phyloP scores from a whole-genome alignment of 345 rosid species.

The Salix dunnii region DNA sequence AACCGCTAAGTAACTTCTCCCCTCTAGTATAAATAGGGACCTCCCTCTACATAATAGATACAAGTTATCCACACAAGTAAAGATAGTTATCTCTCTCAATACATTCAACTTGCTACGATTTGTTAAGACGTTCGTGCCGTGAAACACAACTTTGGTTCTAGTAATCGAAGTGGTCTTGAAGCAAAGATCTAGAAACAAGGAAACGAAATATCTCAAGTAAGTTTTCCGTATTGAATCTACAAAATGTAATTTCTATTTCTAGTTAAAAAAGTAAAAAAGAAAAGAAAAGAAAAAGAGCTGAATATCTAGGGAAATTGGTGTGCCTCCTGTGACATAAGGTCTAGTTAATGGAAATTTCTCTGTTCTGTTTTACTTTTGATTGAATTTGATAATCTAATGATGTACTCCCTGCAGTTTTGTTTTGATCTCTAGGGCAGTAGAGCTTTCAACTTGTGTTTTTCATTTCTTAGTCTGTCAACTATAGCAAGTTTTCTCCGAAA shows the following conservation, averaged over 20 bases:
- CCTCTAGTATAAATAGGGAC: no score
- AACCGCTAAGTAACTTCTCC: no score
- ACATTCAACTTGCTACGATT: no score
- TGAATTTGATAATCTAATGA: not conserved
- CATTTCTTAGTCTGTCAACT: not conserved
- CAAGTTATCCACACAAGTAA: no score
- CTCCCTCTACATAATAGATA: no score
- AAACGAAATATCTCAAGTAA: no score
- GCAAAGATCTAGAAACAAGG: no score
- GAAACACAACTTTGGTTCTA: no score
- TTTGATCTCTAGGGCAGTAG: not conserved
- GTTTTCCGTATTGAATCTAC: not conserved
- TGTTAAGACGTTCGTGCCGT: no score
- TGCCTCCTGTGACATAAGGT: not conserved
- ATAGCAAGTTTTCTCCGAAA: not conserved
- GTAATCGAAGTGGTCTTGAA: no score
- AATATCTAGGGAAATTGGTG: not conserved
- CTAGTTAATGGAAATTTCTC: not conserved
- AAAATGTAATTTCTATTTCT: not conserved
- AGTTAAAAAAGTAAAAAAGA: not conserved
- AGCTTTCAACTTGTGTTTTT: not conserved
- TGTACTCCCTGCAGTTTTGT: not conserved
- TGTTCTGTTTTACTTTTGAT: slow-evolving; percentile 4
- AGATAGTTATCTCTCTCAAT: no score
- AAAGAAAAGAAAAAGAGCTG: not conserved